Evolutionary conservation across 208 protist genomes (phyloP).

Genomic region (Cochliopodium minus): DNA sequence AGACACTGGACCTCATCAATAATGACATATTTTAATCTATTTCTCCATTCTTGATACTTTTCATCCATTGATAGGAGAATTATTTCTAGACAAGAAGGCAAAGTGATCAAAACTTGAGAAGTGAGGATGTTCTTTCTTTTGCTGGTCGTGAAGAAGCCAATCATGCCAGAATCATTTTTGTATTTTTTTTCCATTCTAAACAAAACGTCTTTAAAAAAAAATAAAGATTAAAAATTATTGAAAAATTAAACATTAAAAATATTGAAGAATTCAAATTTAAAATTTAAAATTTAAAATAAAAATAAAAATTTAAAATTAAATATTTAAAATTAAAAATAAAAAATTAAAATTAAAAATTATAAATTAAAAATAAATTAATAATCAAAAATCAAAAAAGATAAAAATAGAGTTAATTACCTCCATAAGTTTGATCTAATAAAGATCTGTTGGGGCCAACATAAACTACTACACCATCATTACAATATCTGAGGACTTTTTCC

Average conservation of each 20-base stretch:
- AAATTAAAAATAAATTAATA: too few species aligned
- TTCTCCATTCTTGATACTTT: background rate
- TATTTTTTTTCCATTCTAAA: background rate
- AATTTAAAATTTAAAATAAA: too few species aligned
- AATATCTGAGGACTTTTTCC: slow-evolving; percentile 3
- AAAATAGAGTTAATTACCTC: too few species aligned
- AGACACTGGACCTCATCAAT: slow-evolving; percentile 11
- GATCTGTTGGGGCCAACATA: background rate
- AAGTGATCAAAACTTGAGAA: slow-evolving; percentile 4
- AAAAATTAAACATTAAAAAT: too few species aligned
- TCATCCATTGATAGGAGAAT: background rate
- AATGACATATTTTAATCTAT: slow-evolving; percentile 7
- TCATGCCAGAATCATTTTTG: background rate
- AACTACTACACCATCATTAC: background rate
- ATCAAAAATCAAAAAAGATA: too few species aligned
- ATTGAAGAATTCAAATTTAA: background rate
- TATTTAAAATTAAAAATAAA: too few species aligned
- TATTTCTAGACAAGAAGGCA: slow-evolving; percentile 2
- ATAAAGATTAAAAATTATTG: too few species aligned
- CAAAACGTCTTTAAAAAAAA: too few species aligned
- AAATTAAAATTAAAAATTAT: too few species aligned
- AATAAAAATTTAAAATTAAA: too few species aligned
- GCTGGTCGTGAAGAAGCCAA: background rate
- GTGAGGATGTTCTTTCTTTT: background rate
- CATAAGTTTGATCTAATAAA: slow-evolving; percentile 1